Evolutionary conservation across 108 stramenopile species (phyloP).

Genomic region (Cyclotella kingstonii): DNA sequence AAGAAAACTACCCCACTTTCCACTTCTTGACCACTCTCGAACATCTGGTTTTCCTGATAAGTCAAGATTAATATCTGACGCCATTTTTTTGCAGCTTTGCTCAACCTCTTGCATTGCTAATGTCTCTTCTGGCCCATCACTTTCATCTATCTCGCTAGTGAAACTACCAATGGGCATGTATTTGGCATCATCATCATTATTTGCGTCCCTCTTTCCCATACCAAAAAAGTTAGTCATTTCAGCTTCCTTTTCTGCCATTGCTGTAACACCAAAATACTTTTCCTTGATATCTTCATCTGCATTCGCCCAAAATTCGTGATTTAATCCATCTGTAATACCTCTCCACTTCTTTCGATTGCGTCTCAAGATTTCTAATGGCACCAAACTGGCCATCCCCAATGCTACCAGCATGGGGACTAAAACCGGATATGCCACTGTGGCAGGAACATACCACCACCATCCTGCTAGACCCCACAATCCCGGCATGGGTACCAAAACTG

Average conservation of each 20-base stretch:
- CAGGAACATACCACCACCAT: slow-evolving; percentile 56
- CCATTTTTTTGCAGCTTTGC: slow-evolving; percentile 29
- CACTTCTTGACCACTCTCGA: not conserved
- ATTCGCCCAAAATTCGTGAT: slow-evolving; percentile 48
- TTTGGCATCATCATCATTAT: slow-evolving; percentile 30
- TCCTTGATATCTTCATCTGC: slow-evolving; percentile 38
- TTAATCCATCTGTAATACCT: slow-evolving; percentile 41
- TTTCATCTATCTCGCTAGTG: slow-evolving; percentile 21
- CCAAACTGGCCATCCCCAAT: slow-evolving; percentile 40
- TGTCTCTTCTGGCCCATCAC: slow-evolving; percentile 39
- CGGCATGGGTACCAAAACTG: slow-evolving; percentile 48
- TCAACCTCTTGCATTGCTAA: slow-evolving; percentile 40
- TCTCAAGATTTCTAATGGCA: slow-evolving; percentile 45
- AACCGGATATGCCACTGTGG: slow-evolving; percentile 54
- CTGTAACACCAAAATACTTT: slow-evolving; percentile 40
- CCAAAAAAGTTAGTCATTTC: slow-evolving; percentile 50
- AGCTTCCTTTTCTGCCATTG: slow-evolving; percentile 34
- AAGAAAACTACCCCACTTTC: slow-evolving; percentile 34
- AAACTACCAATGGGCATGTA: slow-evolving; percentile 48
- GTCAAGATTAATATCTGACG: slow-evolving; percentile 34
- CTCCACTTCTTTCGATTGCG: slow-evolving; percentile 50
- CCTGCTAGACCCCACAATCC: slow-evolving; percentile 51
- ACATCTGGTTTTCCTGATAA: slow-evolving; percentile 35
- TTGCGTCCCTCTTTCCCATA: slow-evolving; percentile 31
- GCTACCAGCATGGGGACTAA: slow-evolving; percentile 46